Evolutionary conservation across 768 basidiomycete species (phyloP), one percentile per base, ranked within the genome.

Genomic region (Tulasnella sp.): DNA sequence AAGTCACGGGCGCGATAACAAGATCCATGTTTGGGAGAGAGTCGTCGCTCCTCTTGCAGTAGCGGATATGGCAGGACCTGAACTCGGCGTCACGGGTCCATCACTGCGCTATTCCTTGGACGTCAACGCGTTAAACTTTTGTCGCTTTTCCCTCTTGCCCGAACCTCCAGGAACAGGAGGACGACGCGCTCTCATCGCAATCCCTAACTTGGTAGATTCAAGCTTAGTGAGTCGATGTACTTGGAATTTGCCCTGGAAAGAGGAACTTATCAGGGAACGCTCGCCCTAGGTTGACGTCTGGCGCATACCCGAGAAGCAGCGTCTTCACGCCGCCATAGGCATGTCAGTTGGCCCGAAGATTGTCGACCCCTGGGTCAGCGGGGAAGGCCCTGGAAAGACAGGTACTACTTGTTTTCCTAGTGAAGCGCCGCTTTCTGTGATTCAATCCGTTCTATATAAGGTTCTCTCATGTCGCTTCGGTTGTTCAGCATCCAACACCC

Each of bases 81-180:
- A 85, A 1, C 47, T 52, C 2, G 83, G 82, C 35, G 78, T 85
- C 7, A 82, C 84, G 0, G 79, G 80, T 0, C 90, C 91, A 3
- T 73, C 77, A 7, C 78, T 91, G 3, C 78, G 80, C 12, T 90
- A 89, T 76, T 90, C 90, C 0, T 81, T 98, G 79, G 91, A 94
- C 77, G 89, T 95, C 73, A 99, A 99, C 78, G 89, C 96, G 1
- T 83, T 98, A 71, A 97, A 96, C 77, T 98, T 90, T 79, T 98
- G 96, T 80, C 87, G 90, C 1, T 95, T 97, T 80, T 90, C 92
- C 7, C 81, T 98, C 2, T 78, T 90, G 41, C 79, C 77, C 75
- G 75, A 19, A 42, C 66, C 44, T 32, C 76, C 42, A 37, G 69
- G 74, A 76, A 76, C 17, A 62, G 47, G 19, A 11, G 47, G 26